Conservation (phyloP, 306 rosid genomes). For the Begonia masoniana region DNA sequence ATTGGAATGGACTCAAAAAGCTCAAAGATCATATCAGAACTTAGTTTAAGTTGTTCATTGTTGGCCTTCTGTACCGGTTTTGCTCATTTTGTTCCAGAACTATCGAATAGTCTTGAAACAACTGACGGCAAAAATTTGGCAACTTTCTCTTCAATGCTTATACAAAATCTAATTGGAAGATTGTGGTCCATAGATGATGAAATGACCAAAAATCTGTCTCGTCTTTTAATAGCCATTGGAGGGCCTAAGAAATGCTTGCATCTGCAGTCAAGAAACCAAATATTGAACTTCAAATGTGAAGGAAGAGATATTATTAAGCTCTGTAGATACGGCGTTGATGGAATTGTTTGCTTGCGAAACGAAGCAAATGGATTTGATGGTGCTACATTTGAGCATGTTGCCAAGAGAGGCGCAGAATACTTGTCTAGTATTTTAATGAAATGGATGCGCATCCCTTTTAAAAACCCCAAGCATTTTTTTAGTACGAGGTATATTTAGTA, state of each 20-base stretch:
- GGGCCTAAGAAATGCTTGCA: constrained; percentile 19
- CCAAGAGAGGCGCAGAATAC: constrained; percentile 21
- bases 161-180: constrained; percentile 30
- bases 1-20: constrained; percentile 42
- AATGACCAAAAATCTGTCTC: constrained; percentile 21
- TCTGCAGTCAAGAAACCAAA: constrained; percentile 16
- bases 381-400: constrained; percentile 13
- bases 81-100: constrained; percentile 22
- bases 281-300: constrained; percentile 13
- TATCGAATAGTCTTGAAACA: constrained; percentile 3
- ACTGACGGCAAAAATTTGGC: constrained; percentile 7
- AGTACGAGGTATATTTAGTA: constrained; percentile 49
- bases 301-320: constrained; percentile 23
- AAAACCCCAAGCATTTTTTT: constrained; percentile 44
- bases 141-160: constrained; percentile 10
- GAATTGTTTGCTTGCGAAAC: constrained; percentile 16
- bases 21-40: constrained; percentile 25
- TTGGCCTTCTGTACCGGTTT: constrained; percentile 44
- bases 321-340: constrained; percentile 28
- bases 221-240: constrained; percentile 21
- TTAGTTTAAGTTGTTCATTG: constrained; percentile 38
- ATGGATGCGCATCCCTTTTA: constrained; percentile 38
- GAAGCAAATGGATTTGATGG: constrained; percentile 10
- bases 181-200: constrained; percentile 32
- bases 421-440: constrained; percentile 16